phyloP scores from a whole-genome alignment of 345 rosid species.

The Populus ilicifolia region DNA sequence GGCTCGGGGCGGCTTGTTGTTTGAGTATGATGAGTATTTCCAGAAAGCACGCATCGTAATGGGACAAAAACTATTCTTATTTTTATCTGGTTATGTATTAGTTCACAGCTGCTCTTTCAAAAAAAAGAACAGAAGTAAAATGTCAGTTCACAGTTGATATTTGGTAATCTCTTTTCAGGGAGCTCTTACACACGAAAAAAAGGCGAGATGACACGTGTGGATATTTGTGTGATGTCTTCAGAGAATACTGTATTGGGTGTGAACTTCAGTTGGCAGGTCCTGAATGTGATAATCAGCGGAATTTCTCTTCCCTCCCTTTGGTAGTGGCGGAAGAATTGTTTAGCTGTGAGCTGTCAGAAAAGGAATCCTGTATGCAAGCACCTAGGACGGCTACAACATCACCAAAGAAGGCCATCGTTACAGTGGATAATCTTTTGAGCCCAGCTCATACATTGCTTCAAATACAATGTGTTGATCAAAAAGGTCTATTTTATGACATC shows the following conservation, averaged over 20 bases:
- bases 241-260: conserved; percentile 23
- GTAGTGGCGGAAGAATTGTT: conserved; percentile 30
- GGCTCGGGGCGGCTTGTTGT: neutral
- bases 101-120: neutral
- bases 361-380: neutral
- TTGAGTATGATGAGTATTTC: neutral
- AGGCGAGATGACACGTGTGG: conserved; percentile 23
- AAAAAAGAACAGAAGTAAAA: neutral
- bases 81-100: neutral
- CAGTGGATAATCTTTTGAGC: conserved; percentile 29
- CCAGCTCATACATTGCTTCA: conserved; percentile 33
- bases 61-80: neutral
- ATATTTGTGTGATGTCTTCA: conserved; percentile 15
- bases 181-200: conserved; percentile 25
- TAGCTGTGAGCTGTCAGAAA: conserved; percentile 4
- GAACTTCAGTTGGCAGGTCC: conserved; percentile 33
- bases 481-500: conserved; percentile 30
- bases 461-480: conserved; percentile 32
- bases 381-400: neutral
- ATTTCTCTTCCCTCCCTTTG: conserved; percentile 20
- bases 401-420: conserved; percentile 11
- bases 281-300: conserved; percentile 19
- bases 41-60: neutral
- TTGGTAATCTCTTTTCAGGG: conserved; percentile 21
- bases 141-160: neutral